A percentile compares a stretch with the other conserved stretches of the same genome.
These are phyloP conservation scores for Candida silvicultrix DNA, from an alignment of 805 yeast species.

Conservation along the genomic window DNA sequence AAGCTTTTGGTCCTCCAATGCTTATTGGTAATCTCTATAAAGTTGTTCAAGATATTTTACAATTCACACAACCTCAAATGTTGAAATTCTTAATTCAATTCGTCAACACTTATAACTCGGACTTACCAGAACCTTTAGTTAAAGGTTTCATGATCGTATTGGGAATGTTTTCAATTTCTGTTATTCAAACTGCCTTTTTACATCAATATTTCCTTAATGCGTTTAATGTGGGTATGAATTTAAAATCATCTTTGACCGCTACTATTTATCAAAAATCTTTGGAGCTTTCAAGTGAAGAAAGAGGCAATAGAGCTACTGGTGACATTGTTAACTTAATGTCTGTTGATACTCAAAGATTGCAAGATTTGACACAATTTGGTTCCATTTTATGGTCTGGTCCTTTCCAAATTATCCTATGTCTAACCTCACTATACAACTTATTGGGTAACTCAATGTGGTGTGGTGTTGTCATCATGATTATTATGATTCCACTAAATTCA, in stretches of 20 bases:
- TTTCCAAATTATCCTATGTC: constrained; percentile 74
- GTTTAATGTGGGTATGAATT: constrained; percentile 71
- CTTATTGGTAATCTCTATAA: constrained; percentile 70
- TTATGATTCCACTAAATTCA: constrained; percentile 79
- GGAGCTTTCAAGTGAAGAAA: constrained; percentile 64
- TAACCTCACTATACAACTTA: constrained; percentile 62
- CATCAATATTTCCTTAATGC: constrained; percentile 77
- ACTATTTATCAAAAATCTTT: constrained; percentile 64
- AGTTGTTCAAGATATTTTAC: constrained; percentile 67
- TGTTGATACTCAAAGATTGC: constrained; percentile 85
- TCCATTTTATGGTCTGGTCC: constrained; percentile 92
- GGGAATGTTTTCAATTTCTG: constrained; percentile 68
- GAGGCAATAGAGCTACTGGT: constrained; percentile 72
- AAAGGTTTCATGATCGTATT: constrained; percentile 71
- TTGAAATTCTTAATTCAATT: constrained; percentile 58
- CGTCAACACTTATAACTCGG: constrained; percentile 41
- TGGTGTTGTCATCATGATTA: constrained; percentile 72
- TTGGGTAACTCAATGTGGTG: constrained; percentile 95
- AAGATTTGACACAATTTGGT: constrained; percentile 72
- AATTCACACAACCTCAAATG: constrained; percentile 82
- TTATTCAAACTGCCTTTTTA: constrained; percentile 68
- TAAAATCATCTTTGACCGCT: constrained; percentile 63
- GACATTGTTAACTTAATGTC: constrained; percentile 94
- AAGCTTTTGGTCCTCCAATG: constrained; percentile 69
- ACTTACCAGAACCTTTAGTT: constrained; percentile 45